These are phyloP conservation scores for Leucoagaricus sp. DNA, from an alignment of 1,284 basidiomycete species.

Conservation along the genomic window DNA sequence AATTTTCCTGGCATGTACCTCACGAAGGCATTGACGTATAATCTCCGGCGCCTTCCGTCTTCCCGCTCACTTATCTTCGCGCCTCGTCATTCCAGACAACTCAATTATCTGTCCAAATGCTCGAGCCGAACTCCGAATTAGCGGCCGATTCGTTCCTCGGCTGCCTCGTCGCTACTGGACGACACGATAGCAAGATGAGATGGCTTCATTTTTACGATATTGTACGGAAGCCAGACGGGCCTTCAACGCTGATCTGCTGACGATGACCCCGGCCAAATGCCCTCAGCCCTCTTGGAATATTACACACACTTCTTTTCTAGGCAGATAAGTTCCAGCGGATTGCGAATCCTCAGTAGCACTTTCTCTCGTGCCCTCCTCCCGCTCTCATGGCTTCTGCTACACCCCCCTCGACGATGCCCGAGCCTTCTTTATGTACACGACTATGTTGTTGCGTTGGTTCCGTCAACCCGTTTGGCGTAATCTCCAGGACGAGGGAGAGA, in stretches of 20 bases:
- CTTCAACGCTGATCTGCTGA: conserved; percentile 7
- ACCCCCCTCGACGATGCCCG: too few relatives aligned
- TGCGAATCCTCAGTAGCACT: not conserved
- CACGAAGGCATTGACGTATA: not conserved
- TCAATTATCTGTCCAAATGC: not conserved
- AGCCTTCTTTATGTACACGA: not conserved
- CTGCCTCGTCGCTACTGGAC: not conserved
- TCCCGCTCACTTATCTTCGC: not conserved
- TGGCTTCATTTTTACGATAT: too few relatives aligned
- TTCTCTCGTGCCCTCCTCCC: not conserved
- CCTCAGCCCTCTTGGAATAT: not conserved
- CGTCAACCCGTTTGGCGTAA: not conserved
- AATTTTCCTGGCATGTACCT: not conserved
- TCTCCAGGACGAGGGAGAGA: not conserved
- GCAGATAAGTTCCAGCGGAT: conserved; percentile 11
- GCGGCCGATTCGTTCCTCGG: not conserved
- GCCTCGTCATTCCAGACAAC: not conserved
- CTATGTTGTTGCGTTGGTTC: not conserved
- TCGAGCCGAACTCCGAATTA: conserved; percentile 9
- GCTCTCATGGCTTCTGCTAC: not conserved
- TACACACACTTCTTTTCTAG: not conserved
- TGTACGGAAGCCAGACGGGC: not conserved
- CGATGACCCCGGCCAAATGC: too few relatives aligned
- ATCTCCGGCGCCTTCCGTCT: not conserved
- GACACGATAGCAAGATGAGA: conserved; percentile 4